Base-by-base conservation (phyloP, 1,284 basidiomycete species). In the Papiliotrema laurentii region DNA sequence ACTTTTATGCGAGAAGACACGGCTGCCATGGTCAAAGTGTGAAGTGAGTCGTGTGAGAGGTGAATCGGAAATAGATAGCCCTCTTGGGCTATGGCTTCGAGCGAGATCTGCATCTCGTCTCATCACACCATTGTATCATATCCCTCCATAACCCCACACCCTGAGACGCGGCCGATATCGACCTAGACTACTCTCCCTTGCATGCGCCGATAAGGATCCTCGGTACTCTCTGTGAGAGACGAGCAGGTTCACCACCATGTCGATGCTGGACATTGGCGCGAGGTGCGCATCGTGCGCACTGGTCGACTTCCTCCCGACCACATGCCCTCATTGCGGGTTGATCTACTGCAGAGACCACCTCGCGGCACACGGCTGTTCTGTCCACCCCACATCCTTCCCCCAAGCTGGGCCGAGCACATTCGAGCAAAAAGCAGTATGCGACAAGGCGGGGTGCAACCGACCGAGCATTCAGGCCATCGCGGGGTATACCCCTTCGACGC, bases 231-330 rank as follows among this genome's bases (percentile, higher is more conserved):
- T n/a, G n/a, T n/a, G n/a, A n/a, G n/a, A n/a, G n/a, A n/a, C n/a
- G n/a, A n/a, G n/a, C n/a, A n/a, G n/a, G n/a, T n/a, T n/a, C n/a
- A n/a, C n/a, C 38, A 24, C 10, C 27, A 69, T 68, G 66, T 59
- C 63, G 3, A 36, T 63, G 35, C 56, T 72, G n/a, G 26, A 58
- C 18, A 50, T 67, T 13, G 70, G 70, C 7, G n/a, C 43, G 5
- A 37, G 49, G 21, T 72, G 70, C 50, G 25, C 51, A 4, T 9
- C 54, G 4, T 72, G 70, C 51, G 16, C 48, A 1, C 45, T 63
- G 4, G 55, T 69, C 41, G 70, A 72, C 47, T 72, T 72, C 47
- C 58, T 72, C n/a, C 70, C 69, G 1, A 57, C 64, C 25, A 50
- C 42, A 3, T 72, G 70, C 42, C 53, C 56, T 4, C 28, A 28